A percentile compares a stretch with the other conserved stretches of the same genome.
Evolutionary conservation across 176 grass and related monocot species (phyloP).

Genomic region (Triticum monococcum): DNA sequence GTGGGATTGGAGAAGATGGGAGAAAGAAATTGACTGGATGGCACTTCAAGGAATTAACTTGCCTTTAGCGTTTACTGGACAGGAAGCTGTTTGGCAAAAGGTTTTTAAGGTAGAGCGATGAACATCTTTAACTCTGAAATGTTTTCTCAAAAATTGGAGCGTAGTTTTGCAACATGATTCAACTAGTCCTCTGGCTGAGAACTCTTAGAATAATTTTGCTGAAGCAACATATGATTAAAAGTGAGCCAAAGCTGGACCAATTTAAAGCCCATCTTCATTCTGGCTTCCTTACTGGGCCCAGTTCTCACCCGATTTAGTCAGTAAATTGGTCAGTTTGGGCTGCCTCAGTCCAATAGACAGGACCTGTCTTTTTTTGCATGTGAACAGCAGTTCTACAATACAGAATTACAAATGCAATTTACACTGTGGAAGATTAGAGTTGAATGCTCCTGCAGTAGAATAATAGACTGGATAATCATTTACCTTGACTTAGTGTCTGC

Average conservation of each 20-base stretch:
- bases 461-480: not conserved
- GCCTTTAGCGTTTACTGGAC: slow-evolving; percentile 95
- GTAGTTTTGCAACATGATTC: slow-evolving; percentile 8
- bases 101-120: slow-evolving; percentile 72
- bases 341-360: not conserved
- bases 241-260: not conserved
- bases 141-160: not conserved
- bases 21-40: slow-evolving; percentile 99
- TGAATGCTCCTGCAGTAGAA: not conserved
- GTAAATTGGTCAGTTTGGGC: not conserved
- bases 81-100: slow-evolving; percentile 91
- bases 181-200: not conserved
- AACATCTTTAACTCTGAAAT: slow-evolving; percentile 6
- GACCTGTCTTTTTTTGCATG: not conserved
- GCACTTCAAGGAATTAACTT: slow-evolving; percentile 97
- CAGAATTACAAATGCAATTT: not conserved
- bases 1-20: slow-evolving; percentile 97
- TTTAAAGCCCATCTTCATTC: not conserved
- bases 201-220: not conserved
- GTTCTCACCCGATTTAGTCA: not conserved
- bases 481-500: not conserved
- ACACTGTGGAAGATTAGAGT: not conserved
- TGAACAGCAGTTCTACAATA: not conserved
- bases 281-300: not conserved
- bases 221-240: not conserved